Percentiles rank a stretch among this genome's conserved stretches.
phyloP scores from a whole-genome alignment of 305 asterid species.

The Striga hermonthica region DNA sequence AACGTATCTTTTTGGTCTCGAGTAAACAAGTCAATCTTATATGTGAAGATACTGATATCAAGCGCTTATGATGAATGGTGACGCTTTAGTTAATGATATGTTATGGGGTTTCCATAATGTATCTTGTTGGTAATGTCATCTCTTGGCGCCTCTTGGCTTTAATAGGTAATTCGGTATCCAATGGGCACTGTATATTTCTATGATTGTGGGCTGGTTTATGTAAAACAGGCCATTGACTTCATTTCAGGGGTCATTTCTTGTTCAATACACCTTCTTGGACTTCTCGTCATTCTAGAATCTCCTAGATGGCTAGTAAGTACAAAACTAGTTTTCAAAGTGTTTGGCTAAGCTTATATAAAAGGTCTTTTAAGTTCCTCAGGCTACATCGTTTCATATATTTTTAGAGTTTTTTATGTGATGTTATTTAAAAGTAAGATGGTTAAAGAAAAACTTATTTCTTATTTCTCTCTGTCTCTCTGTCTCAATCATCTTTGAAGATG shows the following conservation, averaged over 20 bases:
- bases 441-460: no score
- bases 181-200: background rate
- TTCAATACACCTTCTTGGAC: conserved; percentile 54
- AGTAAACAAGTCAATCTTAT: background rate
- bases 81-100: conserved; percentile 53
- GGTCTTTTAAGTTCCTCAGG: no score
- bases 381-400: no score
- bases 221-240: conserved; percentile 20
- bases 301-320: conserved; percentile 86
- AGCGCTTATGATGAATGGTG: conserved; percentile 9
- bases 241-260: conserved; percentile 71
- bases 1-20: background rate
- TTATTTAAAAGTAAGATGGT: no score
- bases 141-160: conserved; percentile 57
- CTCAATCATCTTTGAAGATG: no score
- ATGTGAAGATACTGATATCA: conserved; percentile 23
- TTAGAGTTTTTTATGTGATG: no score
- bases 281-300: conserved; percentile 74
- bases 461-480: no score
- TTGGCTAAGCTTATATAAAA: no score
- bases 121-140: conserved; percentile 49
- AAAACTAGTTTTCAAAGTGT: background rate
- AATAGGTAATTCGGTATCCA: conserved; percentile 40
- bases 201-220: conserved; percentile 20
- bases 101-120: conserved; percentile 48